A percentile compares a stretch with the other conserved stretches of the same genome.
phyloP scores from a whole-genome alignment of 495 filamentous ascomycete genomes.

The Lentithecium fluviatile region DNA sequence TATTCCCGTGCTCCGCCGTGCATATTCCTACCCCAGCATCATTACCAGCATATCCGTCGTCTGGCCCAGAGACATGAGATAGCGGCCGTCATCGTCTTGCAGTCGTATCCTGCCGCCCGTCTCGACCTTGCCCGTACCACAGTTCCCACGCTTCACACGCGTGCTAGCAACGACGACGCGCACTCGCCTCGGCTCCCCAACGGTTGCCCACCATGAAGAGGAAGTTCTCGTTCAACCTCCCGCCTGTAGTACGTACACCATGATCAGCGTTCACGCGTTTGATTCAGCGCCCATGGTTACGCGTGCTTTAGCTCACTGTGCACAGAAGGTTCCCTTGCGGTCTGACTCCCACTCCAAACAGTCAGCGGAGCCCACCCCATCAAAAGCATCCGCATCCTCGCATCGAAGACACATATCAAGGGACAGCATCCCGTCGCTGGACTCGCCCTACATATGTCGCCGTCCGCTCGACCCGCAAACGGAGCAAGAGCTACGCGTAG shows the following conservation, averaged over 20 bases:
- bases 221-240: constrained; percentile 40
- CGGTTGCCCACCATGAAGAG: constrained; percentile 35
- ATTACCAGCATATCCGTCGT: no score
- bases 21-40: no score
- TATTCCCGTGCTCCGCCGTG: no score
- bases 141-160: not conserved
- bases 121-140: not conserved
- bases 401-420: constrained; percentile 26
- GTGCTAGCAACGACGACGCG: not conserved
- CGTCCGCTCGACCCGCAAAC: constrained; percentile 36
- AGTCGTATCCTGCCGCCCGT: not conserved
- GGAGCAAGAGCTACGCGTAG: constrained; percentile 41
- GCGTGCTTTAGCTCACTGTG: constrained; percentile 22
- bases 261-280: not conserved
- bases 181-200: not conserved
- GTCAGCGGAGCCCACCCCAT: constrained; percentile 17
- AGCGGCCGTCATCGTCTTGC: not conserved
- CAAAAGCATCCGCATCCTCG: not conserved
- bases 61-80: not conserved
- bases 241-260: constrained; percentile 27
- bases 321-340: constrained; percentile 35
- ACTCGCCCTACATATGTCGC: constrained; percentile 41
- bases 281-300: not conserved
- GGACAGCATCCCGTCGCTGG: constrained; percentile 31
- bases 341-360: constrained; percentile 13